Evolutionary conservation across 2,329 filamentous ascomycete genomes (phyloP), one percentile per base, ranked within the genome.

Genomic region (Triangularia setosa): DNA sequence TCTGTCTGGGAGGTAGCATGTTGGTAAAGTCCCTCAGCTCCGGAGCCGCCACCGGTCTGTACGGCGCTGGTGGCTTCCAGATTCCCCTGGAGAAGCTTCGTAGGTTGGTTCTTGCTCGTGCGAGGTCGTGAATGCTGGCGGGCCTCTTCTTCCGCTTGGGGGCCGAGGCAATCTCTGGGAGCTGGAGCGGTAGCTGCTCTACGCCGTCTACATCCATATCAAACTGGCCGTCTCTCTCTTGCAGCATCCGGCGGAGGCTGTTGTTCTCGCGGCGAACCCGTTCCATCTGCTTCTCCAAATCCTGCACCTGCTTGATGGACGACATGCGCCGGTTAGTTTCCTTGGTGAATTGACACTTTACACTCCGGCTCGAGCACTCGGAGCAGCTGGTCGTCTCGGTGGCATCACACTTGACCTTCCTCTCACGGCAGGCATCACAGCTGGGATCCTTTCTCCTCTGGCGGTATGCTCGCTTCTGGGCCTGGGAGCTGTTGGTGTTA

Each of bases 251-350:
- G 60, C 87, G 87, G 44, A 97, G 79, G 66, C 88, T 89, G 63
- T 81, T 84, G 72, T 97, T 93, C 75, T 97, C 91, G 64, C 92
- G 87, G 74, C 89, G 91, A 48, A 95, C 84, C 60, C 89, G 85
- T 56, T 90, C 86, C 72, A 97, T 86, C 77, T 97, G 93, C 77
- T 92, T 95, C 78, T 98, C 94, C 25, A 99, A 83, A 75, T 99
- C 95, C 78, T 98, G 95, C 12, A 98, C 91, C 81, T 97, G 95
- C 85, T 98, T 99, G 79, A 98, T 98, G 1, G 94, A 98, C 18
- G 95, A 98, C 95, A 99, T 99, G 67, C 95, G 88, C 65, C 95
- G 86, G 76, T 99, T 99, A 12, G 95, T 99, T 78, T 99, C 95
- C 79, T 99, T 99, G 58, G 95, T 99, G 75, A 99, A 99, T 74